phyloP scores from a whole-genome alignment of 306 rosid genomes.

The Purshia tridentata region DNA sequence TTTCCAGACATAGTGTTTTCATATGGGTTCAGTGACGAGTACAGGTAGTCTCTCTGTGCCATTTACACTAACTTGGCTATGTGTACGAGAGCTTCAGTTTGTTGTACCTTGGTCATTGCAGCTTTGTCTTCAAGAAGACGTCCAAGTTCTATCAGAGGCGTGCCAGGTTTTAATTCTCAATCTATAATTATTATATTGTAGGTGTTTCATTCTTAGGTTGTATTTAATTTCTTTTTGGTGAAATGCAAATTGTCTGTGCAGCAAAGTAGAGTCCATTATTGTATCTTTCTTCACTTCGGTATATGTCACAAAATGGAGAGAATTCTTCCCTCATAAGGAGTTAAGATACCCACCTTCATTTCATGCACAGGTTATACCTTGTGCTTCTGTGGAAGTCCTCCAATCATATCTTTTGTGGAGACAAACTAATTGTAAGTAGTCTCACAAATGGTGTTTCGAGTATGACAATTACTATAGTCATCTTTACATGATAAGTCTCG shows the following conservation, averaged over 20 bases:
- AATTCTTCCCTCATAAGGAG: slow-evolving; percentile 54
- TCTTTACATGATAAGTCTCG: background rate
- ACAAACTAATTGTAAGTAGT: slow-evolving; percentile 60
- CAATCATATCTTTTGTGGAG: slow-evolving; percentile 83
- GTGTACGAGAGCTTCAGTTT: background rate
- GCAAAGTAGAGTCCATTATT: slow-evolving; percentile 68
- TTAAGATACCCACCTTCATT: slow-evolving; percentile 57
- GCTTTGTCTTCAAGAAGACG: slow-evolving; percentile 70
- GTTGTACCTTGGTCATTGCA: slow-evolving; percentile 19
- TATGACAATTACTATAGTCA: background rate
- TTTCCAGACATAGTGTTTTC: slow-evolving; percentile 65
- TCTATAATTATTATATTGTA: background rate
- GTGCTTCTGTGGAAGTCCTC: slow-evolving; percentile 68
- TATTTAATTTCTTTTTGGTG: background rate
- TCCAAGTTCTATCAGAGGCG: slow-evolving; percentile 74
- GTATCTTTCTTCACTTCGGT: slow-evolving; percentile 68
- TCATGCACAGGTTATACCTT: slow-evolving; percentile 51
- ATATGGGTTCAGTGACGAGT: slow-evolving; percentile 73
- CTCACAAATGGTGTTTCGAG: background rate
- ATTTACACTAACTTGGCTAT: background rate
- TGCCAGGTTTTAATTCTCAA: slow-evolving; percentile 38
- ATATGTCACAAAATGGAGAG: slow-evolving; percentile 60
- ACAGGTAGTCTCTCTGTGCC: slow-evolving; percentile 29
- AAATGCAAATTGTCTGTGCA: slow-evolving; percentile 24
- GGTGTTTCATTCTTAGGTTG: background rate